Evolutionary conservation across 495 filamentous ascomycete genomes (phyloP), one percentile per base, ranked within the genome.

Genomic region (Aspergillus biplanus): DNA sequence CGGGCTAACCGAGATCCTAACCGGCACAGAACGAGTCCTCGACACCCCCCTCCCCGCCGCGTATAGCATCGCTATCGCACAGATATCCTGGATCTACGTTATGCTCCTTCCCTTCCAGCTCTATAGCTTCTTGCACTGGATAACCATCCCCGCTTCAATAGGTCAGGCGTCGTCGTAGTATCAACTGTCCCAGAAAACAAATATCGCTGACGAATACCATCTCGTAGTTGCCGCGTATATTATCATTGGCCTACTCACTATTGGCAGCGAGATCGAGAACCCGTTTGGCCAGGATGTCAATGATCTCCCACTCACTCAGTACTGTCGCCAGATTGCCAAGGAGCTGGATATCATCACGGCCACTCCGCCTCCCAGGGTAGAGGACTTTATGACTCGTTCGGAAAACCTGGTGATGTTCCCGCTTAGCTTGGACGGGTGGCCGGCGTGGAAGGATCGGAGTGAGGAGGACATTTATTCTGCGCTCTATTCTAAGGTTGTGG

Each of bases 241-340:
- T 63, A 94, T 96, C 71, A 83, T 96, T 62, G 92, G 90, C 32
- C 86, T 96, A 61, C 87, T 90, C 42, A 86, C 90, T 69, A 92
- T 93, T 65, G 90, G 92, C 31, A 85, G 87, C 66, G 91, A 95
- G 74, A 89, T 96, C 65, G 92, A 96, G 72, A 92, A 95, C 70
- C 92, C 91, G 7, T 95, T 96, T 73, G 92, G 92, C n/a, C 76
- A 86, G 53, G 92, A 95, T 69, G 90, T 92, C 64, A 95, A 95
- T 69, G 92, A 96, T 71, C 80, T 96, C 16, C 90, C 90, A 9
- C 82, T 95, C 0, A 90, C 92, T 69, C 75, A 76, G 1, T 95
- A 88, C 80, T 94, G 91, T 71, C 81, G 85, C 6, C 85, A 89
- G 67, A 78, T 96, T 50, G 82, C 83, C 7, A 61, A 79, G 12